Percentiles rank a stretch among this genome's conserved stretches.
Conservation (phyloP, 768 basidiomycete species). For the Serendipita sp. region DNA sequence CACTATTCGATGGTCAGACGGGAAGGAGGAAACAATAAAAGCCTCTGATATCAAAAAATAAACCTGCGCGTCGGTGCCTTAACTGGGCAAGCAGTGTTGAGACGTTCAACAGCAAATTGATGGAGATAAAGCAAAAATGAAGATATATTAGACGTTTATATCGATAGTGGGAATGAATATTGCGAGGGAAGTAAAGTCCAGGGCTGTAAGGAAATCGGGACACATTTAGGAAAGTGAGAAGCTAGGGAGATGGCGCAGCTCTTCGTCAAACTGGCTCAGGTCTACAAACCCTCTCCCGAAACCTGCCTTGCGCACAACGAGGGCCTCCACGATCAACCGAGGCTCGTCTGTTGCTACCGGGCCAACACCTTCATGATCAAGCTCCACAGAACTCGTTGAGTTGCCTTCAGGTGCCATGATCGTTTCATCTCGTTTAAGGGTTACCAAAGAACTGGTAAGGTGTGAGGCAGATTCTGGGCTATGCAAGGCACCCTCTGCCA, state of each 20-base stretch:
- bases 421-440: background rate
- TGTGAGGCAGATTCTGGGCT: background rate
- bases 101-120: no score
- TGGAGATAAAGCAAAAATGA: background rate
- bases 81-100: no score
- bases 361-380: background rate
- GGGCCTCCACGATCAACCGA: constrained; percentile 64
- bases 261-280: background rate
- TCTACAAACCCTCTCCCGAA: constrained; percentile 1
- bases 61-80: no score
- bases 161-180: background rate
- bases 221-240: background rate
- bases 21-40: background rate
- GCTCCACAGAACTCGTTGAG: background rate
- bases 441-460: background rate
- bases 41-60: background rate
- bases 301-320: constrained; percentile 49
- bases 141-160: background rate
- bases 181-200: background rate
- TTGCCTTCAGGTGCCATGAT: background rate
- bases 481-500: constrained; percentile 10
- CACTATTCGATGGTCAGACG: background rate
- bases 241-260: constrained; percentile 1
- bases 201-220: background rate
- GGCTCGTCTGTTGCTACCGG: constrained; percentile 20